Percentiles rank a stretch among this genome's conserved stretches.
Conservation (phyloP, 352 stramenopile genomes). For the Phytophthora rubi region DNA sequence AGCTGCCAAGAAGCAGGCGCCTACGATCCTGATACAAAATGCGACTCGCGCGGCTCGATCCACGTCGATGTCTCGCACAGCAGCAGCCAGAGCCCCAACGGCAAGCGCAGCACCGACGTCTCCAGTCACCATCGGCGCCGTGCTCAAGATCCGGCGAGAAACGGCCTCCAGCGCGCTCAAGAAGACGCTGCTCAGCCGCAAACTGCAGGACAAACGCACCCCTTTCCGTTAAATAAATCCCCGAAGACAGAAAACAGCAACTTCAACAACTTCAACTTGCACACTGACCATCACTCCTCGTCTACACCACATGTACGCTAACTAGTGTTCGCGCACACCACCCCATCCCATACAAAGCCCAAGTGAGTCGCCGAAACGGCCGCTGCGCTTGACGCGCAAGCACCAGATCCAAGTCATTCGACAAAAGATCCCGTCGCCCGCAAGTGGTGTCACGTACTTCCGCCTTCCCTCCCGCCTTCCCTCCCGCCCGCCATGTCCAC, state of each 20-base stretch:
- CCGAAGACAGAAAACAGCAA: constrained; percentile 6
- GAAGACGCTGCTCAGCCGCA: constrained; percentile 42
- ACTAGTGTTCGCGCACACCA: background rate
- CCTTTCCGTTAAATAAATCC: constrained; percentile 36
- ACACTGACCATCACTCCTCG: constrained; percentile 21
- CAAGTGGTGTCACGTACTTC: constrained; percentile 6
- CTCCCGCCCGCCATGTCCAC: constrained; percentile 35
- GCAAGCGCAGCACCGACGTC: constrained; percentile 2
- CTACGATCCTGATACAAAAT: constrained; percentile 19
- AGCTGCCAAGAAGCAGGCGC: constrained; percentile 20
- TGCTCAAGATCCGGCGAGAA: constrained; percentile 58
- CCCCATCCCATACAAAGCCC: constrained; percentile 10
- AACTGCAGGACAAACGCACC: constrained; percentile 36
- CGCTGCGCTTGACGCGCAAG: constrained; percentile 13
- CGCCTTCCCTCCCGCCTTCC: background rate
- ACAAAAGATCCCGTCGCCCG: constrained; percentile 34
- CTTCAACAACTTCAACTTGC: constrained; percentile 21
- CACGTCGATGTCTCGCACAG: constrained; percentile 10
- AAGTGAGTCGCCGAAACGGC: background rate
- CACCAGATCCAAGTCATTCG: constrained; percentile 26
- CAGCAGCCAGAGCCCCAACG: background rate
- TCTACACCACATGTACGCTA: background rate
- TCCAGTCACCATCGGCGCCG: constrained; percentile 21
- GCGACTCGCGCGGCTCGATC: constrained; percentile 9
- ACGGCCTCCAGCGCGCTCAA: constrained; percentile 62